These are phyloP conservation scores for Ogataea saltuana DNA, from an alignment of 805 yeast species.

Conservation along the genomic window DNA sequence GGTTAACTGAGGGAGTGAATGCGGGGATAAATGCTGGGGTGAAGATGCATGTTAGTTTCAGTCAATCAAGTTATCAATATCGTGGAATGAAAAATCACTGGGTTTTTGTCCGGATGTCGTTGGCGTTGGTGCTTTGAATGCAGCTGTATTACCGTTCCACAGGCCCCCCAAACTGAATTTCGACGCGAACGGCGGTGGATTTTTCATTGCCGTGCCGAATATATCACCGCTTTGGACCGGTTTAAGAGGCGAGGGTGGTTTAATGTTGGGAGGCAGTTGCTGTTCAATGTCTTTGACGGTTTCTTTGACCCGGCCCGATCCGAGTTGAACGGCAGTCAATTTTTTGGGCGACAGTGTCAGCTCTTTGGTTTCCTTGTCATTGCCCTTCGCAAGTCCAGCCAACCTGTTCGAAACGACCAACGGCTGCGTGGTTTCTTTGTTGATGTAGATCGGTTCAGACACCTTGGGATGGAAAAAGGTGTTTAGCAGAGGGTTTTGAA, in stretches of 20 bases:
- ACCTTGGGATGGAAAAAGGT: slow-evolving; percentile 29
- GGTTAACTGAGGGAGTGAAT: not conserved
- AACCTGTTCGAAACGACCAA: slow-evolving; percentile 7
- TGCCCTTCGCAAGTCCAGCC: slow-evolving; percentile 15
- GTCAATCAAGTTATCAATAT: slow-evolving; percentile 26
- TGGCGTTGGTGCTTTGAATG: not conserved
- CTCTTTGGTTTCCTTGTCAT: slow-evolving; percentile 16
- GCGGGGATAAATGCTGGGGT: not conserved
- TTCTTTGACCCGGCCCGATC: slow-evolving; percentile 29
- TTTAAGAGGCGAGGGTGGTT: slow-evolving; percentile 19
- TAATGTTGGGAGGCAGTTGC: slow-evolving; percentile 15
- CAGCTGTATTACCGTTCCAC: slow-evolving; percentile 1
- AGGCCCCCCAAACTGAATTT: not conserved
- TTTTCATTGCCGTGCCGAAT: not conserved
- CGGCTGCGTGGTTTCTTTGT: not conserved
- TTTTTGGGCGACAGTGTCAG: slow-evolving; percentile 22
- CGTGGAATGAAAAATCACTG: slow-evolving; percentile 18
- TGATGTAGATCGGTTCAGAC: slow-evolving; percentile 28
- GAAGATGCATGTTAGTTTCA: slow-evolving; percentile 1
- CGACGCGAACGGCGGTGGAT: not conserved
- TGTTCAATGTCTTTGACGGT: slow-evolving; percentile 30
- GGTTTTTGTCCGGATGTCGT: not conserved
- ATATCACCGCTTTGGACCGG: not conserved
- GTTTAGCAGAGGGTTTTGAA: slow-evolving; percentile 17
- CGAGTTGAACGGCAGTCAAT: slow-evolving; percentile 20